Evolutionary conservation across 495 filamentous ascomycete species (phyloP).

Genomic region (Paragyromitra xinjiangensis): DNA sequence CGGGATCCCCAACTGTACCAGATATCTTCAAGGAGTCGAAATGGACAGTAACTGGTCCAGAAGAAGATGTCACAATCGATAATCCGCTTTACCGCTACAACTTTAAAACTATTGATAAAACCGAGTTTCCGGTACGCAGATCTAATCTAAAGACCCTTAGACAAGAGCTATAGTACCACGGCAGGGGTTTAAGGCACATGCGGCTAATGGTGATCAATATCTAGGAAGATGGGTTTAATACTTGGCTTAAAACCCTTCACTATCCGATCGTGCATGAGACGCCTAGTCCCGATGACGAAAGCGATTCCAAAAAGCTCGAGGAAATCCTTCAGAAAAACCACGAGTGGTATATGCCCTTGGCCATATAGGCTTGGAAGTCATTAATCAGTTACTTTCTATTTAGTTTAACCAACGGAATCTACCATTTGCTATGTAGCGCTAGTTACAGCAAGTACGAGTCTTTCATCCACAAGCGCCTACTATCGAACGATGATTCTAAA

Average conservation of each 20-base stretch:
- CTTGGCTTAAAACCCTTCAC: not conserved
- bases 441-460: too few species aligned
- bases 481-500: too few species aligned
- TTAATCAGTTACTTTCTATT: too few species aligned
- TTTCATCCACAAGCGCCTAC: too few species aligned
- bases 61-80: conserved; percentile 60
- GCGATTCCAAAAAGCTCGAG: too few species aligned
- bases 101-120: conserved; percentile 59
- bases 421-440: too few species aligned
- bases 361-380: too few species aligned
- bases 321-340: too few species aligned
- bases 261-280: not conserved
- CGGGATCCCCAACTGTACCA: not conserved
- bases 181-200: not conserved
- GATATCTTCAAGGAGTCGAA: not conserved
- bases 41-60: not conserved
- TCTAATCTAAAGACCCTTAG: not conserved
- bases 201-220: not conserved
- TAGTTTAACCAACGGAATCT: too few species aligned
- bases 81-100: conserved; percentile 70
- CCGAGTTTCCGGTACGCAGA: conserved; percentile 14
- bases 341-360: too few species aligned
- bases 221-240: not conserved
- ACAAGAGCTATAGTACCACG: not conserved
- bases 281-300: too few species aligned